phyloP scores from a whole-genome alignment of 1,284 basidiomycete species.

The Chondrostereum purpureum region DNA sequence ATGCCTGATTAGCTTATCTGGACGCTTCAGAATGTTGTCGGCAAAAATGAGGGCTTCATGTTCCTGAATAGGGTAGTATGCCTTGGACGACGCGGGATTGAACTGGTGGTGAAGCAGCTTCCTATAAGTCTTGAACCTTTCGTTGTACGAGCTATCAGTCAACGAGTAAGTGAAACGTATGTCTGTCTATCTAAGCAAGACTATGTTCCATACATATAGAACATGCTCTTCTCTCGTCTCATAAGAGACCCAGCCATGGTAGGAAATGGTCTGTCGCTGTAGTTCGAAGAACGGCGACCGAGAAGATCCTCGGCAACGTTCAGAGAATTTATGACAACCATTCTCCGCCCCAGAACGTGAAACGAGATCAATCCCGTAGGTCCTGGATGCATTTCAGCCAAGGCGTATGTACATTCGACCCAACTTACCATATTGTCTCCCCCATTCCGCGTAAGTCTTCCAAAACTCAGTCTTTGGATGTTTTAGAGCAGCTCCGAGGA shows the following conservation, averaged over 20 bases:
- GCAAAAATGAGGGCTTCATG: constrained; percentile 10
- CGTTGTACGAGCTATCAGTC: constrained; percentile 13
- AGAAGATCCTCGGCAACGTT: constrained; percentile 25
- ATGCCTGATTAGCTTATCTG: constrained; percentile 9
- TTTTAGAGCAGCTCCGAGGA: constrained; percentile 13
- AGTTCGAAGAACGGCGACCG: constrained; percentile 24
- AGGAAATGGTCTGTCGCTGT: constrained; percentile 23
- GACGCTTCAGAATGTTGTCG: constrained; percentile 9
- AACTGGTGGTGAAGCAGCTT: constrained; percentile 15
- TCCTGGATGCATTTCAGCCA: constrained; percentile 9
- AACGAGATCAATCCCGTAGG: constrained; percentile 14
- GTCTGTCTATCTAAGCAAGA: no score
- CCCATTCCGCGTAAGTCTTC: constrained; percentile 17
- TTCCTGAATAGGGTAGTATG: constrained; percentile 12
- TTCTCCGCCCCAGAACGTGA: constrained; percentile 21
- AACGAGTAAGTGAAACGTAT: no score
- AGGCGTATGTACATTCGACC: neutral
- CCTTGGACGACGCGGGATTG: constrained; percentile 11
- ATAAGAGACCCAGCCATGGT: constrained; percentile 18
- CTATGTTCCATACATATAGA: constrained; percentile 11
- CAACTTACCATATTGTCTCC: constrained; percentile 13
- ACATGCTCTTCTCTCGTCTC: constrained; percentile 18
- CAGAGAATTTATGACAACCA: constrained; percentile 24
- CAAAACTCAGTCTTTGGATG: constrained; percentile 15
- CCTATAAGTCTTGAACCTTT: constrained; percentile 14